Base-by-base conservation (phyloP, 768 basidiomycete genomes). In the Phanerodontia chrysosporium region DNA sequence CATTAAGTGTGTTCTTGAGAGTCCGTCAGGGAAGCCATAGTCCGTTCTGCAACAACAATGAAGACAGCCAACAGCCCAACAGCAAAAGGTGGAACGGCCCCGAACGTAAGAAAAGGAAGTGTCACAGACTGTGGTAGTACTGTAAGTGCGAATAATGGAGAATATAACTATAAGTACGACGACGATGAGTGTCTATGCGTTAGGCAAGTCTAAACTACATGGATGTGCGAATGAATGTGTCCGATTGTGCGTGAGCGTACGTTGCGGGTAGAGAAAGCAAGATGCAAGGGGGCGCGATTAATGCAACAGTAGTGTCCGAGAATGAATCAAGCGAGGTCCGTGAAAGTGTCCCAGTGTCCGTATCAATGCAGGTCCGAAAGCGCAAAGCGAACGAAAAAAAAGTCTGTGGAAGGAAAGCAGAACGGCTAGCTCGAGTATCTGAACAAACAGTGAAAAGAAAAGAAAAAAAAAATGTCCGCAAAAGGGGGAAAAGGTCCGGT, bases 401-500 rank as follows among this genome's bases (percentile, higher is more conserved):
- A 42, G 35, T 55, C 53, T 35, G 53, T 7, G 46, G 7, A 24
- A 24, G 46, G 24, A 48, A 18, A 25, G 32, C 49, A 51, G 52
- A 53, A 53, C 52, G 52, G 36, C 49, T 45, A 49, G 22, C 32
- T 35, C 32, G 32, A 35, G 32, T 35, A 13, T 35, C 32, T 35
- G 32, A 35, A 35, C n/a, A n/a, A n/a, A n/a, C n/a, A n/a, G n/a
- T n/a, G n/a, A n/a, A n/a, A n/a, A 46, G 42, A 35, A 22, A 60
- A 55, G 13, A 12, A 10, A 49, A n/a, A 53, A 51, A 49, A 44
- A 18, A 57, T 25, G 21, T 18, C 27, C 21, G n/a, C 10, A 12
- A 49, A 28, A 45, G 44, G 10, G 24, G 21, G 29, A 53, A 45
- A 52, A 57, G 60, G 60, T 61, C 60, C 60, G 60, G 39, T 28